Evolutionary conservation across 441 rosid genomes (phyloP), one percentile per base, ranked within the genome.

Genomic region (Codiaeum variegatum): DNA sequence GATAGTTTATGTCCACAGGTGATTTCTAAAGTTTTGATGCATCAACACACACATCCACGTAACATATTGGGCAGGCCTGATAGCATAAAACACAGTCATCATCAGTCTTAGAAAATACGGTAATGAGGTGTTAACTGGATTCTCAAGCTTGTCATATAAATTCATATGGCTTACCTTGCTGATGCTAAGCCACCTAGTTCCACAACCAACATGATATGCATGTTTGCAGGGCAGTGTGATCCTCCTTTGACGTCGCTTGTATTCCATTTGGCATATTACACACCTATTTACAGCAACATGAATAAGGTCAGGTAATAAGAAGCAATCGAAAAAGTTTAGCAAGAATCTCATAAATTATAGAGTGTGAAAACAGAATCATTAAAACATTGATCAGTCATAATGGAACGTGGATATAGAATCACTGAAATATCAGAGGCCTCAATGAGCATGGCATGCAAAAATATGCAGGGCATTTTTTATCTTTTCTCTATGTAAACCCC

Each of bases 191-290:
- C 95, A 90, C 79, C 83, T 81, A 19, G 85, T 77, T 13, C 91
- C 89, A 32, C 92, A 90, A n/a, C 80, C 80, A 67, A 81, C 85
- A 51, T 90, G 92, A 76, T 88, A 88, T 67, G 80, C 76, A 68
- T 90, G 92, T 66, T 82, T 86, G 83, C 95, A 90, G 0, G 92
- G 95, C 56, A 90, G 78, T n/a, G 85, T 84, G 69, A 90, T 84
- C 40, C 66, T 82, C 71, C 79, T 77, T 58, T 88, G 90, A 24
- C 92, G 88, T 69, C 92, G 84, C 77, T 83, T 88, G 29, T 90
- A 90, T 74, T 88, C 95, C 95, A 90, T 88, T 71, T 90, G 95
- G 85, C 95, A 90, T 67, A 90, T 85, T 44, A 90, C 95, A 73
- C 95, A 90, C 82, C 95, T 90, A 68, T 49, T 73, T 71, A 51